phyloP scores from a whole-genome alignment of 495 filamentous ascomycete species.

The Aspergillus campestris region DNA sequence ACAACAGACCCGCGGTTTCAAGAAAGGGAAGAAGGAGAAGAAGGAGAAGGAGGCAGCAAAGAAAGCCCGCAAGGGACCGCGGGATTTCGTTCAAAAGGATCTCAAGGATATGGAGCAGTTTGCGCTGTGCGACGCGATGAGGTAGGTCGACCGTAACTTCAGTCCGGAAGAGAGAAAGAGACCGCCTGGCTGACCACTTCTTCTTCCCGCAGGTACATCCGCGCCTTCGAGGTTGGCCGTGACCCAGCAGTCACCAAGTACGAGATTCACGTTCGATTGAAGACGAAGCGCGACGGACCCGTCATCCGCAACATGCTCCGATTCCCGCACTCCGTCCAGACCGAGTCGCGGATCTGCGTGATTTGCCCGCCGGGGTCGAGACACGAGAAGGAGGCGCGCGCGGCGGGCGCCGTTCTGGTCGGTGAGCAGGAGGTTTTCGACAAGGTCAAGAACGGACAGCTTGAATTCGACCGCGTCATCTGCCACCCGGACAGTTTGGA shows the following conservation, averaged over 20 bases:
- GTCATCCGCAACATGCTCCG: conserved; percentile 79
- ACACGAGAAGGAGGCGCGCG: conserved; percentile 56
- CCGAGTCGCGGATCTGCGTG: conserved; percentile 75
- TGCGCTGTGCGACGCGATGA: conserved; percentile 85
- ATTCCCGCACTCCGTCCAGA: conserved; percentile 82
- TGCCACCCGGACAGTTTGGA: conserved; percentile 70
- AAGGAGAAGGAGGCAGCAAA: conserved; percentile 52
- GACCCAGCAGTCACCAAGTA: conserved; percentile 69
- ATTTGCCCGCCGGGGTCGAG: conserved; percentile 73
- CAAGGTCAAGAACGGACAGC: conserved; percentile 58
- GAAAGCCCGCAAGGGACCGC: conserved; percentile 58
- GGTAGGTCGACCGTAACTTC: conserved; percentile 42
- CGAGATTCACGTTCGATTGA: conserved; percentile 72
- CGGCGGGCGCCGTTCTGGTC: conserved; percentile 69
- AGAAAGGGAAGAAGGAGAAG: conserved; percentile 33
- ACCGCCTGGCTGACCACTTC: conserved; percentile 9
- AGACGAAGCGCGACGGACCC: conserved; percentile 71
- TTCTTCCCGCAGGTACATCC: conserved; percentile 59
- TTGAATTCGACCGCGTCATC: conserved; percentile 84
- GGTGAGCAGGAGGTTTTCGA: conserved; percentile 84
- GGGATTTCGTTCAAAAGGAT: conserved; percentile 53
- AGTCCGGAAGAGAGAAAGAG: neutral
- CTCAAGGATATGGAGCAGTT: conserved; percentile 58
- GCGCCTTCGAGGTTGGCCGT: conserved; percentile 82
- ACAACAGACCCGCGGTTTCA: conserved; percentile 32